Evolutionary conservation across 257 asterid genomes (phyloP).

Genomic region (Gentiana macrophylla): DNA sequence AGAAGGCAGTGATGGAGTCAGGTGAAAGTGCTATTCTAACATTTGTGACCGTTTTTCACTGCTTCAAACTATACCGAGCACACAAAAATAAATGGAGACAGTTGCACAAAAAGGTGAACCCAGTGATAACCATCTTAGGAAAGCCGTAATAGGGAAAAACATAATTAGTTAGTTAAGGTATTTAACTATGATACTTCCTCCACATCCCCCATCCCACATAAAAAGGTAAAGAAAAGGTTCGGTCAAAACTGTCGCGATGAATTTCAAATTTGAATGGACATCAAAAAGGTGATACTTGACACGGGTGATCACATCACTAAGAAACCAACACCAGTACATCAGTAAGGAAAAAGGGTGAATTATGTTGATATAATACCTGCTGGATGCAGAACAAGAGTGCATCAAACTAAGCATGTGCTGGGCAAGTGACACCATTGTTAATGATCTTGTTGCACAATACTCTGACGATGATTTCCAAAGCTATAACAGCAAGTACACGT

Average conservation of each 20-base stretch:
- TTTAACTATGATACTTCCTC: neutral
- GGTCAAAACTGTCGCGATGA: neutral
- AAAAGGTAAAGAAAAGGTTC: neutral
- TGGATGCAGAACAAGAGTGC: conserved; percentile 69
- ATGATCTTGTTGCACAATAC: conserved; percentile 87
- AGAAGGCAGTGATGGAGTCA: neutral
- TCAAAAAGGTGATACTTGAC: neutral
- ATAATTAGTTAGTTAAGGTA: no score
- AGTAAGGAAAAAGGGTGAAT: conserved; percentile 1
- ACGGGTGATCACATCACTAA: neutral
- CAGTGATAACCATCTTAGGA: no score
- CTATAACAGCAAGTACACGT: conserved; percentile 37
- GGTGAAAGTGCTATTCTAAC: neutral
- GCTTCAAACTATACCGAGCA: neutral
- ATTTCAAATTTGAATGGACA: neutral
- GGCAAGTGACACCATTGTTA: conserved; percentile 93
- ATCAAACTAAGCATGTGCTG: conserved; percentile 83
- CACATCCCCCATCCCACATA: neutral
- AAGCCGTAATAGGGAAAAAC: no score
- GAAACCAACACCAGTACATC: neutral
- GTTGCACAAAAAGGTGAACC: no score
- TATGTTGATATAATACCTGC: conserved; percentile 40
- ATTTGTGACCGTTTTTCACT: neutral
- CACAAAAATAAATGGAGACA: no score
- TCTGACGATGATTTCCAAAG: conserved; percentile 93